A percentile compares a stretch with the other conserved stretches of the same genome.
Evolutionary conservation across 2,329 filamentous ascomycete genomes (phyloP).

Genomic region (Aspergillus sp.): DNA sequence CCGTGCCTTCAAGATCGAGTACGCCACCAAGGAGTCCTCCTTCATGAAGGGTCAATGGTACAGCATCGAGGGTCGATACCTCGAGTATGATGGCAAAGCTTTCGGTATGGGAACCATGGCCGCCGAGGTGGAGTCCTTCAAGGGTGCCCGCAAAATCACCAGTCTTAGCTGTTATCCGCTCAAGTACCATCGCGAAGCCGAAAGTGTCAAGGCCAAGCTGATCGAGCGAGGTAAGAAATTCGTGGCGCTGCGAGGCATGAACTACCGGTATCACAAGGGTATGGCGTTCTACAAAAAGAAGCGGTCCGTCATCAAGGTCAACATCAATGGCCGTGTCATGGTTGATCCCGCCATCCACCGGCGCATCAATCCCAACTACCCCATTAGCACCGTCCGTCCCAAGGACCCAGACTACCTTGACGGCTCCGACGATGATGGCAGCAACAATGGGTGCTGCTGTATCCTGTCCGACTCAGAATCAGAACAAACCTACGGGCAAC

Average conservation of each 20-base stretch:
- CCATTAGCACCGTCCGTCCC: slow-evolving; percentile 70
- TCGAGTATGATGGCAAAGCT: slow-evolving; percentile 85
- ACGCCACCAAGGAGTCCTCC: slow-evolving; percentile 67
- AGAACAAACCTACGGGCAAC: slow-evolving; percentile 41
- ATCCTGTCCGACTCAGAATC: slow-evolving; percentile 37
- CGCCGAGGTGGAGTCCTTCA: slow-evolving; percentile 72
- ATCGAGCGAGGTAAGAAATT: slow-evolving; percentile 84
- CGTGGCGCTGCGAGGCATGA: slow-evolving; percentile 74
- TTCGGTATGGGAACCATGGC: slow-evolving; percentile 75
- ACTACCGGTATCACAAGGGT: slow-evolving; percentile 80
- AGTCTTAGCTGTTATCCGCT: slow-evolving; percentile 76
- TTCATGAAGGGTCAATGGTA: slow-evolving; percentile 76
- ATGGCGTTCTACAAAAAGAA: slow-evolving; percentile 84
- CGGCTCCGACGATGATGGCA: slow-evolving; percentile 44
- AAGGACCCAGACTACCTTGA: slow-evolving; percentile 66
- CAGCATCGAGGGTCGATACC: slow-evolving; percentile 70
- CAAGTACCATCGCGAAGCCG: slow-evolving; percentile 73
- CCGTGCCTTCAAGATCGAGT: slow-evolving; percentile 78
- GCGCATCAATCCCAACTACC: slow-evolving; percentile 83
- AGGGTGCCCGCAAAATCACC: slow-evolving; percentile 79
- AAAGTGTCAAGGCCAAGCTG: slow-evolving; percentile 64
- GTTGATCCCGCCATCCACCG: slow-evolving; percentile 80
- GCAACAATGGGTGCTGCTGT: slow-evolving; percentile 47
- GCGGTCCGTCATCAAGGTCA: slow-evolving; percentile 72
- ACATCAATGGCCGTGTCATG: slow-evolving; percentile 86